Evolutionary conservation across 108 stramenopile genomes (phyloP).

Genomic region (Nitzschia sp.): DNA sequence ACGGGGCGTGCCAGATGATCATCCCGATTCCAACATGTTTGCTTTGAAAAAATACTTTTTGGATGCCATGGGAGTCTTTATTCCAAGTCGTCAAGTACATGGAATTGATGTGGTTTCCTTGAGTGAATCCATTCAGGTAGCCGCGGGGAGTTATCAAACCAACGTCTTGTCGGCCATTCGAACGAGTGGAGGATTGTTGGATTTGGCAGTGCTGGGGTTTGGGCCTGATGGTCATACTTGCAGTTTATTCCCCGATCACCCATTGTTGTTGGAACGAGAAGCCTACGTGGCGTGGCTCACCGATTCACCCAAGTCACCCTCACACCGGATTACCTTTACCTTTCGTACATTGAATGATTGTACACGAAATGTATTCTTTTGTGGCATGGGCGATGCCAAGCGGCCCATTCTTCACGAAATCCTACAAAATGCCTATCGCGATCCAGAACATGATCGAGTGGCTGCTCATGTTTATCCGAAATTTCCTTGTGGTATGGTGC

Average conservation of each 20-base stretch:
- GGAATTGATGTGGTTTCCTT: constrained; percentile 65
- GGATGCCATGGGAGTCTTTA: constrained; percentile 44
- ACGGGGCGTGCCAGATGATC: constrained; percentile 79
- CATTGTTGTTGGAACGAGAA: constrained; percentile 61
- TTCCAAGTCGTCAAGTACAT: constrained; percentile 70
- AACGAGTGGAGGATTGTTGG: constrained; percentile 50
- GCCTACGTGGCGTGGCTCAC: constrained; percentile 77
- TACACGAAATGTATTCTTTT: constrained; percentile 74
- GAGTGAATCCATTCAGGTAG: background rate
- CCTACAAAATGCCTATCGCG: constrained; percentile 28
- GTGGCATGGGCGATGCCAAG: constrained; percentile 80
- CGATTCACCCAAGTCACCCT: constrained; percentile 97
- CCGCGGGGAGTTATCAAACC: constrained; percentile 4
- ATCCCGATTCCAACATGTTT: constrained; percentile 85
- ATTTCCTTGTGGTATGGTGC: constrained; percentile 78
- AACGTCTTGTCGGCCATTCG: constrained; percentile 1
- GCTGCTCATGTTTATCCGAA: constrained; percentile 45
- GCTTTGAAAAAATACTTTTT: constrained; percentile 46
- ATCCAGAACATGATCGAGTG: background rate
- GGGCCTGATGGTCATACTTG: constrained; percentile 98
- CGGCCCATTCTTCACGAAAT: constrained; percentile 56
- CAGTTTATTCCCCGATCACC: constrained; percentile 91
- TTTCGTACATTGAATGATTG: constrained; percentile 72
- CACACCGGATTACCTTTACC: constrained; percentile 91
- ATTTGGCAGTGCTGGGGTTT: constrained; percentile 93